phyloP scores from a whole-genome alignment of 441 rosid genomes.

The Arabidopsis hybrid region DNA sequence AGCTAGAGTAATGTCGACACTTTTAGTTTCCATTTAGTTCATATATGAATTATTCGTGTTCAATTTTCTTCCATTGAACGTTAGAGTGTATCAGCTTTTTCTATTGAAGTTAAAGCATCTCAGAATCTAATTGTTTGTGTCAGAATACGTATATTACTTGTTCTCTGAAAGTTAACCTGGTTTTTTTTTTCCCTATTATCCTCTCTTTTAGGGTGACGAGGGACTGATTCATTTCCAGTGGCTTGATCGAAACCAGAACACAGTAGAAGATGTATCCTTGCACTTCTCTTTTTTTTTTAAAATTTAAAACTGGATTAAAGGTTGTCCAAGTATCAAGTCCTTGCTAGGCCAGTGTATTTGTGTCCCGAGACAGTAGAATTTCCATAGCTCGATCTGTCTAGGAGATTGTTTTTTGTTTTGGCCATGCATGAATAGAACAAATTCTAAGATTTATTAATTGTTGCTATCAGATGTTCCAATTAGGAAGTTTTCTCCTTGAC shows the following conservation, averaged over 20 bases:
- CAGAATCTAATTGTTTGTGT: background rate
- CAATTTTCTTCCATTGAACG: background rate
- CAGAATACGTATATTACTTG: background rate
- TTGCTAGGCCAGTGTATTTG: conserved; percentile 4
- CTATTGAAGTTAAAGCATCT: conserved; percentile 1
- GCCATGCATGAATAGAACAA: background rate
- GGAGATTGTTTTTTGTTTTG: background rate
- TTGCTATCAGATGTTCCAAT: conserved; percentile 10
- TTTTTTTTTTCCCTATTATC: background rate
- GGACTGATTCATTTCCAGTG: conserved; percentile 93
- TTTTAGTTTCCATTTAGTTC: background rate
- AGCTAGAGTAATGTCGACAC: conserved; percentile 58
- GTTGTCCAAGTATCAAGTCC: conserved; percentile 2
- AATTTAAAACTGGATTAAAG: background rate
- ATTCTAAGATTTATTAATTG: conserved; percentile 1
- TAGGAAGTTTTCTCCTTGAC: conserved; percentile 60
- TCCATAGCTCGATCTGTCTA: conserved; percentile 5
- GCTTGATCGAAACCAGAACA: conserved; percentile 80
- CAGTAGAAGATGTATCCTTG: conserved; percentile 91
- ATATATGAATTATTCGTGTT: conserved; percentile 7
- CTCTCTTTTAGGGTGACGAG: conserved; percentile 73
- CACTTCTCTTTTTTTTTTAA: background rate
- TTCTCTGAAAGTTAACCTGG: conserved; percentile 13
- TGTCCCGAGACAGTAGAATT: conserved; percentile 4
- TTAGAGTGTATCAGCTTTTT: background rate